phyloP scores from a whole-genome alignment of 257 asterid genomes.

The Haberlea rhodopensis region DNA sequence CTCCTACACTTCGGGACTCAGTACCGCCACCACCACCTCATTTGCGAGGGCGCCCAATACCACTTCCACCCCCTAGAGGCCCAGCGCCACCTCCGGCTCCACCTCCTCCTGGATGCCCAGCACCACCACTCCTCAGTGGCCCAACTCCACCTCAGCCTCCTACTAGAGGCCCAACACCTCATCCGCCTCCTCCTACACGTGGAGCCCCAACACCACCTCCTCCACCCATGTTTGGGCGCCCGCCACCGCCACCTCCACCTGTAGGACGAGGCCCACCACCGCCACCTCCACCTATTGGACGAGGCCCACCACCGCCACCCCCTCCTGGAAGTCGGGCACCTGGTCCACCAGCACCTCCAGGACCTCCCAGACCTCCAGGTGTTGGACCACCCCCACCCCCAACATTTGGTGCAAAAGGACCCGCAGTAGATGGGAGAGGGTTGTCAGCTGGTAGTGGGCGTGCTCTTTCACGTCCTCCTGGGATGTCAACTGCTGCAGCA shows the following conservation, averaged over 20 bases:
- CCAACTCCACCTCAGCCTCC: slow-evolving; percentile 23
- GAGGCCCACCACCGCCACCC: slow-evolving; percentile 58
- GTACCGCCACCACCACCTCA: slow-evolving; percentile 33
- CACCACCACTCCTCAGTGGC: slow-evolving; percentile 26
- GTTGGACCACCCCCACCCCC: slow-evolving; percentile 70
- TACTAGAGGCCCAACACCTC: slow-evolving; percentile 21
- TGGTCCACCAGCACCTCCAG: slow-evolving; percentile 59
- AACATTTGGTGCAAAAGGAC: slow-evolving; percentile 67
- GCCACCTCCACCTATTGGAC: slow-evolving; percentile 21
- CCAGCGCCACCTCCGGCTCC: slow-evolving; percentile 33
- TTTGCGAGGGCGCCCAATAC: slow-evolving; percentile 22
- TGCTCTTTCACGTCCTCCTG: slow-evolving; percentile 60
- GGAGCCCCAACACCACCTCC: slow-evolving; percentile 41
- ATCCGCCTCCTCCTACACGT: slow-evolving; percentile 25
- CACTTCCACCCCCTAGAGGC: slow-evolving; percentile 22
- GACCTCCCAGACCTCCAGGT: slow-evolving; percentile 42
- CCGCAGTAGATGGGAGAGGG: slow-evolving; percentile 60
- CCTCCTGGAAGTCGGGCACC: slow-evolving; percentile 48
- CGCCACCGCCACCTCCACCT: slow-evolving; percentile 51
- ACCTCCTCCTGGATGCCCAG: slow-evolving; percentile 31
- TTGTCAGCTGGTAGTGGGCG: slow-evolving; percentile 72
- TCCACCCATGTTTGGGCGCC: slow-evolving; percentile 30
- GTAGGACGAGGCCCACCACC: slow-evolving; percentile 22
- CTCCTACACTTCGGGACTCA: slow-evolving; percentile 22
- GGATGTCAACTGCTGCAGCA: slow-evolving; percentile 41